phyloP scores from a whole-genome alignment of 2,329 filamentous ascomycete species.

The Dothistroma septosporum region DNA sequence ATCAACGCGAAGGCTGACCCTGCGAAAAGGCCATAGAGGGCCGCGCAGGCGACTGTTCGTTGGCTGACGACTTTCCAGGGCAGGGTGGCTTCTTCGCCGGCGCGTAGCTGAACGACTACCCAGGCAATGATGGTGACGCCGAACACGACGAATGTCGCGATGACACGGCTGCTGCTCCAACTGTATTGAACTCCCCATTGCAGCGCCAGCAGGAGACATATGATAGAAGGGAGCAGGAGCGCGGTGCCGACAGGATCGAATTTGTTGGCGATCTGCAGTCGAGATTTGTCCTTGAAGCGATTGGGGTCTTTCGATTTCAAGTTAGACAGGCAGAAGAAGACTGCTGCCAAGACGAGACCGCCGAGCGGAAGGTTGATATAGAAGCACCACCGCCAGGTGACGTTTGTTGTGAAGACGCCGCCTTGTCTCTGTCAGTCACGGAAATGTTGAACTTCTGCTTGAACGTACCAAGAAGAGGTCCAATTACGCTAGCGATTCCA shows the following conservation, averaged over 20 bases:
- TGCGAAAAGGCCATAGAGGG: constrained; percentile 11
- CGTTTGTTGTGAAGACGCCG: constrained; percentile 45
- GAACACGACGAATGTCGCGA: constrained; percentile 37
- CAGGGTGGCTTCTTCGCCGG: constrained; percentile 16
- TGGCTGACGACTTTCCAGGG: constrained; percentile 11
- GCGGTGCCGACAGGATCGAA: constrained; percentile 42
- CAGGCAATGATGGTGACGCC: constrained; percentile 13
- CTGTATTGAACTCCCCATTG: constrained; percentile 44
- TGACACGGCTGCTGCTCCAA: constrained; percentile 40
- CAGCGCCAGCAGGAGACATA: constrained; percentile 44
- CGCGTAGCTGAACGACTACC: constrained; percentile 12
- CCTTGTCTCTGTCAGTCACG: constrained; percentile 19
- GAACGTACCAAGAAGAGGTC: constrained; percentile 43
- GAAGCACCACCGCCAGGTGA: constrained; percentile 50
- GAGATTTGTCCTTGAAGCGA: constrained; percentile 34
- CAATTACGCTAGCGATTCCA: constrained; percentile 44
- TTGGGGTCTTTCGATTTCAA: constrained; percentile 40
- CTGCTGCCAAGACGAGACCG: constrained; percentile 30
- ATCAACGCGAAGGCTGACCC: constrained; percentile 13
- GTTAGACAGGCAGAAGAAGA: constrained; percentile 27
- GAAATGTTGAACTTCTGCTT: too few species aligned
- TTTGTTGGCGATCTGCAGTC: constrained; percentile 18
- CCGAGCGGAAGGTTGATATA: constrained; percentile 48
- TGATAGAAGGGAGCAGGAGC: constrained; percentile 36
- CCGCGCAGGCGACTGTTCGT: constrained; percentile 12